Evolutionary conservation across 23 red algal genomes (phyloP).

Genomic region (Pyropia haitanensis): DNA sequence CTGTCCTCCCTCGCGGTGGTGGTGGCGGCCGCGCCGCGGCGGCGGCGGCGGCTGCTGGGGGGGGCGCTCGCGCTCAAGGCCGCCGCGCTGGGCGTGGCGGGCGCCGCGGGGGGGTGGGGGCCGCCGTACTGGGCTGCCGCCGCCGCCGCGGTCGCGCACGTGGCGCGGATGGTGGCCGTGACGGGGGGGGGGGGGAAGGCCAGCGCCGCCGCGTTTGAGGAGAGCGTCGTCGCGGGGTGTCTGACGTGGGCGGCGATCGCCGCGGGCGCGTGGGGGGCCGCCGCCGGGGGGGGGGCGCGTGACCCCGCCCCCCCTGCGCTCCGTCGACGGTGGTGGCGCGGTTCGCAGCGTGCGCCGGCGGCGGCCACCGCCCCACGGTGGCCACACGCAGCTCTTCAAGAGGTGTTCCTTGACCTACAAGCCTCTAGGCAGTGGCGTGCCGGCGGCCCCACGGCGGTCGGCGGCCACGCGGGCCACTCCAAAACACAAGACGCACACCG

Average conservation of each 20-base stretch:
- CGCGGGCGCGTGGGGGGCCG: slow-evolving; percentile 2
- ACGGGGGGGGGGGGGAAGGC: slow-evolving; percentile 12
- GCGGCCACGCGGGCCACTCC: background rate
- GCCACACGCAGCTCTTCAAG: background rate
- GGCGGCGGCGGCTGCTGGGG: slow-evolving; percentile 7
- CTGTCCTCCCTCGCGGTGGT: slow-evolving; percentile 56
- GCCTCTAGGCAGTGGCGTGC: too few relatives aligned
- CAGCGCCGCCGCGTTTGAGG: slow-evolving; percentile 20
- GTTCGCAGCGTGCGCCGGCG: background rate
- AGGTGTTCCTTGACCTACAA: too few relatives aligned
- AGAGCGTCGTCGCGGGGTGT: slow-evolving; percentile 4
- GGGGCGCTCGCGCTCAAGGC: slow-evolving; percentile 19
- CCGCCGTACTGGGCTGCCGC: slow-evolving; percentile 31
- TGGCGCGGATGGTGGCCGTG: slow-evolving; percentile 11
- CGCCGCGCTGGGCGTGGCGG: slow-evolving; percentile 17
- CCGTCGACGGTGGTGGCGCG: background rate
- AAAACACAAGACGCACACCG: background rate
- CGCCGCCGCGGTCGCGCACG: slow-evolving; percentile 15
- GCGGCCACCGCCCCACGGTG: background rate
- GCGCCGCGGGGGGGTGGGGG: slow-evolving; percentile 16
- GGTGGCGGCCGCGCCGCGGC: slow-evolving; percentile 36
- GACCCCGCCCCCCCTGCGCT: background rate
- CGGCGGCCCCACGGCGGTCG: background rate
- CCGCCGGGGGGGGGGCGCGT: background rate
- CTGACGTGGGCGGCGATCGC: slow-evolving; percentile 15